Conservation (phyloP, 805 yeast species). For the Scheffersomyces ergatensis region DNA sequence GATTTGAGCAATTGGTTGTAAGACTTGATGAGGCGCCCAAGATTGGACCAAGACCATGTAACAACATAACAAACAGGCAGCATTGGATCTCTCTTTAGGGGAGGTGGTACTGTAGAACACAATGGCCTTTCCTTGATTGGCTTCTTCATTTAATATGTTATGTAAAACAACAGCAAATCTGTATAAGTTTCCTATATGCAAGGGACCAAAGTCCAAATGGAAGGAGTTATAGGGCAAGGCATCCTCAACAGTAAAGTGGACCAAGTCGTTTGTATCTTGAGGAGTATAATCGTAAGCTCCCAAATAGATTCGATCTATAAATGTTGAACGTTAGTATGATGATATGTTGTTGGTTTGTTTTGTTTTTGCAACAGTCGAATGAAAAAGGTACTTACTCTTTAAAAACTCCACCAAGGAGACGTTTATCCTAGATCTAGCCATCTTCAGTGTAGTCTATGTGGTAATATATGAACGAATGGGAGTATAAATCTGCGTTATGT, state of each 20-base stretch:
- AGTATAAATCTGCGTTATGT: no score
- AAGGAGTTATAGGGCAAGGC: slow-evolving; percentile 91
- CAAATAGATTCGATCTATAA: slow-evolving; percentile 66
- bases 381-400: slow-evolving; percentile 32
- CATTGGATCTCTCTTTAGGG: slow-evolving; percentile 81
- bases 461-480: no score
- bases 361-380: neutral
- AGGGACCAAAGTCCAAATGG: slow-evolving; percentile 94
- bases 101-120: slow-evolving; percentile 85
- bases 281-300: slow-evolving; percentile 88
- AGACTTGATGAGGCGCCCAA: slow-evolving; percentile 97
- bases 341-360: neutral
- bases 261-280: slow-evolving; percentile 67
- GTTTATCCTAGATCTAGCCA: slow-evolving; percentile 7
- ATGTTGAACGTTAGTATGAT: slow-evolving; percentile 20
- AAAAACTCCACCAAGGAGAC: slow-evolving; percentile 43
- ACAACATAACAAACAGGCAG: slow-evolving; percentile 91
- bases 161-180: slow-evolving; percentile 94
- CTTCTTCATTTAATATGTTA: slow-evolving; percentile 82
- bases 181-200: slow-evolving; percentile 89
- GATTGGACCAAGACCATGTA: slow-evolving; percentile 93
- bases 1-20: slow-evolving; percentile 89
- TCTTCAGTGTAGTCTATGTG: no score
- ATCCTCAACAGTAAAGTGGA: slow-evolving; percentile 89
- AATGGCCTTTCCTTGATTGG: slow-evolving; percentile 82